Conservation (phyloP, 2,329 filamentous ascomycete species). For the Fusarium papillatum region DNA sequence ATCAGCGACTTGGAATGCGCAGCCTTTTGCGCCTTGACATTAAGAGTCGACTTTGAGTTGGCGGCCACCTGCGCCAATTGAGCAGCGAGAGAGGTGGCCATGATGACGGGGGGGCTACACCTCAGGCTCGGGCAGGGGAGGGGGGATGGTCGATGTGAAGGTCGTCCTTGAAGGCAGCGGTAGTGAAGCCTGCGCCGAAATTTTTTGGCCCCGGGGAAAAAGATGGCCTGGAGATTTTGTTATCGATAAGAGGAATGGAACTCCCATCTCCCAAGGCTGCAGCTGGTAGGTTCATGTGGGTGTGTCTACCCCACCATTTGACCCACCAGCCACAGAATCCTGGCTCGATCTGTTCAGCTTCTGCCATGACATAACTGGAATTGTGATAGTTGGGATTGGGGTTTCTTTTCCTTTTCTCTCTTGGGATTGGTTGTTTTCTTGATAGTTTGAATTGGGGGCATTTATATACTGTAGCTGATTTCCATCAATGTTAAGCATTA, state of each 20-base stretch:
- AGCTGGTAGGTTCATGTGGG: slow-evolving; percentile 5
- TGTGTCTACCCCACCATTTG: slow-evolving; percentile 25
- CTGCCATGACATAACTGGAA: neutral
- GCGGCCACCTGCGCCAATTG: slow-evolving; percentile 95
- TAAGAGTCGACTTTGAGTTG: slow-evolving; percentile 90
- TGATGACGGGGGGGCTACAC: slow-evolving; percentile 54
- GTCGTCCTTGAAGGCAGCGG: slow-evolving; percentile 30
- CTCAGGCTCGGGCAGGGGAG: slow-evolving; percentile 42
- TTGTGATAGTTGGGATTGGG: neutral
- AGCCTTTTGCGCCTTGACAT: slow-evolving; percentile 92
- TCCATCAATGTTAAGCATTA: neutral
- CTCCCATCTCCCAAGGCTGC: neutral
- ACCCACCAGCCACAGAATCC: slow-evolving; percentile 15
- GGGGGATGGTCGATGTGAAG: slow-evolving; percentile 32
- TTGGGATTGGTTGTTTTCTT: neutral
- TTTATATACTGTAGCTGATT: neutral
- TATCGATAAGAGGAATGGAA: slow-evolving; percentile 48
- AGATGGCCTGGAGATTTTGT: slow-evolving; percentile 38
- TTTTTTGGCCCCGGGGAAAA: slow-evolving; percentile 46
- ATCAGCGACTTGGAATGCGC: slow-evolving; percentile 95
- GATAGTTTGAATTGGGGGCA: neutral
- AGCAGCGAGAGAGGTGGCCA: slow-evolving; percentile 90
- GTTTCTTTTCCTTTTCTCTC: neutral
- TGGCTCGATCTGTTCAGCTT: neutral
- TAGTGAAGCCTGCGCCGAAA: slow-evolving; percentile 44